A percentile compares a stretch with the other conserved stretches of the same genome.
These are phyloP conservation scores for Coelastrella sp. DNA, from an alignment of 139 green algal species.

Conservation along the genomic window DNA sequence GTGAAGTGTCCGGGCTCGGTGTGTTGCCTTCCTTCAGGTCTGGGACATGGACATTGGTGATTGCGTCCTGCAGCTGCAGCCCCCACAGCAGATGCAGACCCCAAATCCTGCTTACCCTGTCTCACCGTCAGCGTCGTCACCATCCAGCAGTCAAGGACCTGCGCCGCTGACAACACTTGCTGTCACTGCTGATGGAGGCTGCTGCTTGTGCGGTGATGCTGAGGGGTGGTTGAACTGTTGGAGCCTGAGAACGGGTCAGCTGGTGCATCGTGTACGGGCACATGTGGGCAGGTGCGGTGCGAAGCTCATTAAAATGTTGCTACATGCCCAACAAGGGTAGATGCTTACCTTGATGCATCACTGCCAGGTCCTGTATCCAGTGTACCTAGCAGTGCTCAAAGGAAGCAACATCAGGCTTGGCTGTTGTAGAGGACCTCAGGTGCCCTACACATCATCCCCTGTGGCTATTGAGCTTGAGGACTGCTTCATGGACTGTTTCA, in stretches of 20 bases:
- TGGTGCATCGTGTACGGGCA: conserved; percentile 24
- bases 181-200: conserved; percentile 63
- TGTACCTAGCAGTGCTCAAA: too few species aligned
- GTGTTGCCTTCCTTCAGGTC: conserved; percentile 51
- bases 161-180: conserved; percentile 65
- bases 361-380: too few species aligned
- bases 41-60: conserved; percentile 93
- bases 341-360: too few species aligned
- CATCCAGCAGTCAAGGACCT: conserved; percentile 22
- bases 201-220: conserved; percentile 44
- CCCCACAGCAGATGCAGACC: conserved; percentile 30
- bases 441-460: too few species aligned
- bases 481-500: too few species aligned
- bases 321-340: too few species aligned
- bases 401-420: too few species aligned
- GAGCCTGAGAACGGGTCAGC: conserved; percentile 23
- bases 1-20: too few species aligned
- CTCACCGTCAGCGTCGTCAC: conserved; percentile 31
- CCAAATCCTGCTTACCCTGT: conserved; percentile 27
- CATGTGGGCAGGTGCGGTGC: conserved; percentile 31
- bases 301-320: too few species aligned
- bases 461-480: too few species aligned
- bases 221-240: conserved; percentile 31
- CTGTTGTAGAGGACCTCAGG: too few species aligned
- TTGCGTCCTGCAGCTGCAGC: conserved; percentile 79